Conservation (phyloP, 306 rosid species). For the Prunus fruticosa region DNA sequence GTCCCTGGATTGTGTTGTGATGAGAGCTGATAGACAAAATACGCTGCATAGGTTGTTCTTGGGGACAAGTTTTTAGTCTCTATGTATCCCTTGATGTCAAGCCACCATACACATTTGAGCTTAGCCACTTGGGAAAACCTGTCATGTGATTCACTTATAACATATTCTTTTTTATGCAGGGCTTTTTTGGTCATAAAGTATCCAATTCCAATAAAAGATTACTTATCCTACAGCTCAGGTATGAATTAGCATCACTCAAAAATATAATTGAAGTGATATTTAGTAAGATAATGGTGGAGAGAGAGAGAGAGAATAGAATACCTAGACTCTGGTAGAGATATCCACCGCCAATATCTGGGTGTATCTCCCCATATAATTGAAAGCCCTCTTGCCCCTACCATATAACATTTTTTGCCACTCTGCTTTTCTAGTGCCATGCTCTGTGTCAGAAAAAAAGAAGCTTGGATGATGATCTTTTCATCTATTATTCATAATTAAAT, state of each 20-base stretch:
- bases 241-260: too few species aligned
- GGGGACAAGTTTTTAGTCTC: slow-evolving; percentile 22
- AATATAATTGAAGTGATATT: too few species aligned
- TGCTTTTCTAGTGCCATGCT: slow-evolving; percentile 37
- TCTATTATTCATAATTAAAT: too few species aligned
- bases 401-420: slow-evolving; percentile 45
- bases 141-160: background rate
- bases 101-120: slow-evolving; percentile 5
- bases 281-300: background rate
- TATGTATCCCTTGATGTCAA: slow-evolving; percentile 21
- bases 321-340: slow-evolving; percentile 31
- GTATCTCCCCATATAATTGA: slow-evolving; percentile 21
- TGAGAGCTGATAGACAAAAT: slow-evolving; percentile 20
- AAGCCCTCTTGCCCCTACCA: slow-evolving; percentile 45
- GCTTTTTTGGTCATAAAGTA: too few species aligned
- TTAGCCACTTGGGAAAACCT: slow-evolving; percentile 31
- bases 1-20: too few species aligned
- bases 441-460: slow-evolving; percentile 20
- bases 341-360: slow-evolving; percentile 34
- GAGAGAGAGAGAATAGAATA: background rate
- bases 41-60: slow-evolving; percentile 29
- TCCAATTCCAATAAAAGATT: too few species aligned
- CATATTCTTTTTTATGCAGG: too few species aligned
- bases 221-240: too few species aligned
- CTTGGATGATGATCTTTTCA: too few species aligned